Base-by-base conservation (phyloP, 139 green algal species). In the Pseudopediastrum boryanum region DNA sequence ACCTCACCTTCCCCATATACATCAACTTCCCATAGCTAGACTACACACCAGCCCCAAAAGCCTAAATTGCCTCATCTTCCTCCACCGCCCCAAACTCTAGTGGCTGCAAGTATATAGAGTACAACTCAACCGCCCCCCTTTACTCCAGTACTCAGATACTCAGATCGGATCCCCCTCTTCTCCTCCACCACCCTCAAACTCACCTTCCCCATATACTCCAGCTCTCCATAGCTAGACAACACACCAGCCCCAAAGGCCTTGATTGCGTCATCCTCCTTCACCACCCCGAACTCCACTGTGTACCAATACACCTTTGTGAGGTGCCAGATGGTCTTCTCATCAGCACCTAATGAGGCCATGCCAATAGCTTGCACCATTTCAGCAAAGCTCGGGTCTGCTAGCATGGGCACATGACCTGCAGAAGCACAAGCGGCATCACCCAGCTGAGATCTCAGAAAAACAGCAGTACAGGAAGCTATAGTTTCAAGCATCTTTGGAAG, bases 251-350 rank as follows among this genome's bases (percentile, higher is more conserved):
- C 93, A 82, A 97, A 97, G 13, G 93, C 93, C 64, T 92, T 88
- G 69, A 83, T 50, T 27, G 2, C 69, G 36, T 16, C 29, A 6
- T 12, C 39, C 69, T 79, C 61, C 31, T 50, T 29, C n/a, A 84
- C 88, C 25, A 97, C 90, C 2, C 95, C 95, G 92, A 98, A 98
- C 85, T 98, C 95, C 25, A 98, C 90, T 6, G 94, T 97, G 85
- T 96, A 98, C 89, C 87, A 89, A 73, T 85, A 84, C 52, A 82
- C 71, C 81, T 96, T 97, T 35, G 89, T 97, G 12, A 97, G 85
- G 79, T 96, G 92, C 93, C 94, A 97, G 52, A 98, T 94, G 70
- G 85, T 78, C 75, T 93, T 93, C 42, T 98, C 92, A 63, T 92
- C 82, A 1, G 93, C 94, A 0, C 85, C 89, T 67, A 98, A 85